Conservation (phyloP, 2,329 filamentous ascomycete genomes). For the Pseudogymnoascus sp. region DNA sequence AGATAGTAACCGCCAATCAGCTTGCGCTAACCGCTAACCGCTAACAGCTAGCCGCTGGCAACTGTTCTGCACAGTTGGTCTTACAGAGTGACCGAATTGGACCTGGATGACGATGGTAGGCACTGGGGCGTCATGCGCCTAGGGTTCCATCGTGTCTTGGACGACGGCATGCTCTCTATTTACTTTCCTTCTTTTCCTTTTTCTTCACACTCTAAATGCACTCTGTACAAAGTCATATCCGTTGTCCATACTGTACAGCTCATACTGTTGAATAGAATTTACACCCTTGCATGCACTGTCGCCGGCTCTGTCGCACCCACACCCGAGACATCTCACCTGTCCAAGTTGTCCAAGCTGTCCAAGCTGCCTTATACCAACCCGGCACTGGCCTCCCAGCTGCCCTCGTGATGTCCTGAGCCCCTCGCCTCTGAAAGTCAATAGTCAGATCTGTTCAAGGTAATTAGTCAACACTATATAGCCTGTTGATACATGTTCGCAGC, state of each 20-base stretch:
- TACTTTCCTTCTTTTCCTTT: not conserved
- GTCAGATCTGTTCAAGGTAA: not conserved
- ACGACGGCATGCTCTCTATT: not conserved
- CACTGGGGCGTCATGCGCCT: not conserved
- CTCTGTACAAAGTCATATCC: not conserved
- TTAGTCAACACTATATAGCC: not conserved
- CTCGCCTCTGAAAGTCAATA: not conserved
- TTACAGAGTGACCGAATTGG: not conserved
- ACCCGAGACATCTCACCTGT: not conserved
- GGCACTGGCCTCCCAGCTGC: not conserved
- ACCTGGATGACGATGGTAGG: constrained; percentile 4
- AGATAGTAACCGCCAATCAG: not conserved
- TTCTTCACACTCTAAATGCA: not conserved
- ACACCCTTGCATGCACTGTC: not conserved
- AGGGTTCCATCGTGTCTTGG: not conserved
- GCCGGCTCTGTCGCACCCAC: not conserved
- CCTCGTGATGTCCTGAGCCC: constrained; percentile 5
- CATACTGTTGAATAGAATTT: not conserved
- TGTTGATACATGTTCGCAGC: not conserved
- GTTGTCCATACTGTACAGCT: not conserved
- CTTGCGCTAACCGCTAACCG: not conserved
- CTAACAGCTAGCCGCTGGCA: not conserved
- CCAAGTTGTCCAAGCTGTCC: not conserved
- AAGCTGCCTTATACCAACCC: not conserved
- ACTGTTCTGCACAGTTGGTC: not conserved